These are phyloP conservation scores for Aspergillus kassunensis DNA, from an alignment of 495 filamentous ascomycete genomes.

Conservation along the genomic window DNA sequence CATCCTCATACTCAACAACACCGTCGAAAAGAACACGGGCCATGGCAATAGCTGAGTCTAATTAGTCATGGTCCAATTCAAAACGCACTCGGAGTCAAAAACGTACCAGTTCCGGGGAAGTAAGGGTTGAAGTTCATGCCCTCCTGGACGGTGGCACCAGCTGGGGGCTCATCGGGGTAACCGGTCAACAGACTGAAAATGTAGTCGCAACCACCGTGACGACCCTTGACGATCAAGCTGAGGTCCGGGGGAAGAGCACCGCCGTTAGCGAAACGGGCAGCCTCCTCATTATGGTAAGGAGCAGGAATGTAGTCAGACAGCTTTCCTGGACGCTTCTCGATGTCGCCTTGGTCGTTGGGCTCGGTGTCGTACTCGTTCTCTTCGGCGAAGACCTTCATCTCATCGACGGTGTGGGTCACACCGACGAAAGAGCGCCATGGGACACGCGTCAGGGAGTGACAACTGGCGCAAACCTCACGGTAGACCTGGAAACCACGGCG, in stretches of 20 bases:
- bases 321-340: constrained; percentile 97
- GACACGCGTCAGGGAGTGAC: constrained; percentile 92
- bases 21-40: constrained; percentile 96
- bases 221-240: constrained; percentile 93
- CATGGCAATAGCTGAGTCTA: constrained; percentile 79
- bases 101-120: constrained; percentile 89
- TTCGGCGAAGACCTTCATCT: constrained; percentile 94
- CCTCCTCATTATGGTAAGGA: constrained; percentile 98
- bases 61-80: constrained; percentile 3
- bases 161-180: constrained; percentile 94
- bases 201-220: constrained; percentile 98
- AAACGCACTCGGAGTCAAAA: not conserved
- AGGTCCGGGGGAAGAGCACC: constrained; percentile 97
- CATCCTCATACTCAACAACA: constrained; percentile 97
- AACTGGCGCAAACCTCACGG: constrained; percentile 95
- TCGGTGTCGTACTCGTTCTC: constrained; percentile 98
- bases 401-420: constrained; percentile 88
- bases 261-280: constrained; percentile 95
- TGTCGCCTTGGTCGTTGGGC: constrained; percentile 96
- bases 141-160: constrained; percentile 71
- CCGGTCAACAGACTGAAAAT: constrained; percentile 96
- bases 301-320: constrained; percentile 92
- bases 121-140: constrained; percentile 99
- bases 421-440: constrained; percentile 93
- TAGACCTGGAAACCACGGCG: constrained; percentile 99